Base-by-base conservation (phyloP, 2,329 filamentous ascomycete species). In the Thermomyces lanuginosus region DNA sequence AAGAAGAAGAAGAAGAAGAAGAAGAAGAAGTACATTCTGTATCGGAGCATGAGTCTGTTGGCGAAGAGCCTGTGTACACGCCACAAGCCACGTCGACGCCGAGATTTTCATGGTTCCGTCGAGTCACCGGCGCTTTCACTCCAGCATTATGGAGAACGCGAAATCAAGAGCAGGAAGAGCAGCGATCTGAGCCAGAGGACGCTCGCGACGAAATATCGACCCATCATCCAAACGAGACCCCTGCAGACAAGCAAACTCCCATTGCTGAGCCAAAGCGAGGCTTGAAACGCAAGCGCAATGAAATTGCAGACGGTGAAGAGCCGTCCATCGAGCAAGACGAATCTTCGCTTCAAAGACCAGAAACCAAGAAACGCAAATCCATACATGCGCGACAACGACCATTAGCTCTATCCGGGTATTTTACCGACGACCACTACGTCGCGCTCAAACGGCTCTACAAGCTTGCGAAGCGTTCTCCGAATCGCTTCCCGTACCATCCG, bases 391-490 rank as follows among this genome's bases (percentile, higher is more conserved):
- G 23, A 14, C 12, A 23, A 7, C 18, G 4, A 29, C 39, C 43
- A 15, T 38, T 55, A 8, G 39, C 50, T 18, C 36, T 44, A 16
- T 53, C 51, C 22, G 51, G 51, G 11, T 54, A 55, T 36, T 58
- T 58, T 34, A 54, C 49, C 9, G 42, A 58, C 28, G 48, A 51
- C 11, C 53, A 58, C 31, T 58, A 58, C 32, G 30, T 35, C 10
- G 43, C 46, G 10, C 45, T 58, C 29, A 51, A 49, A 26, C 46
- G 45, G 25, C 35, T 58, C 21, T 56, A 57, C 27, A 48, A 42
- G 27, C 30, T 49, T 32, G 51, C 53, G 19, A 52, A 55, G 39
- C 40, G 34, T 22, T 41, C 38, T 12, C 53, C 54, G 3, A 48
- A 54, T 21, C 42, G 38, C 3, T 55, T 58, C 29, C 43, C 46